Base-by-base conservation (phyloP, 768 basidiomycete genomes). In the Mycena sanguinolenta region DNA sequence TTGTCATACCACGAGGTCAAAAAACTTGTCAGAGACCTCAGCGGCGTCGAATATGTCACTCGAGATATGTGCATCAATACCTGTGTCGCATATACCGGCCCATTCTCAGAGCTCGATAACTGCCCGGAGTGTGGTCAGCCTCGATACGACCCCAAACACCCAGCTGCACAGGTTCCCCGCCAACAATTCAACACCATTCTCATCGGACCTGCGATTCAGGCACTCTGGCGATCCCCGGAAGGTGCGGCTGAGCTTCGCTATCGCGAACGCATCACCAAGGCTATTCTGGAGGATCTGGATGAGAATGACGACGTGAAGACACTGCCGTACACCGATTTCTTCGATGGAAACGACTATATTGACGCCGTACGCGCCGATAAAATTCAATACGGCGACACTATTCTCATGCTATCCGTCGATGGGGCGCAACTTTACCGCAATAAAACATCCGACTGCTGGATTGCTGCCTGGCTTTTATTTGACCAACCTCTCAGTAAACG, bases 21-120 rank as follows among this genome's bases (percentile, higher is more conserved):
- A 52, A 75, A 73, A 14, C 60, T 70, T 1, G 69, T 84, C 10
- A 63, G 70, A 0, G 65, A 77, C 1, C 62, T 81, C 23, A 84
- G 72, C 36, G 82, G 87, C 0, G 74, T 88, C 10, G 67, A 78
- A 13, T 67, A 82, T 0, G 57, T 86, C 1, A 12, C 58, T 0
- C 59, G 79, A 8, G 79, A 87, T 64, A 87, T 87, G 84, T 88
- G 86, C 49, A 68, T 77, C 0, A 79, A 85, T 9, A 78, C 79
- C 0, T 88, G 86, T 66, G 36, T 79, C 23, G 82, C 81, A 46
- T 79, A 77, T 32, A 77, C 80, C 17, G 53, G 86, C 0, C 83
- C 82, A 0, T 84, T 77, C n/a, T 55, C 61, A 1, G 32, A 77
- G 0, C 63, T 79, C 0, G 74, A 82, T 0, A 4, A 23, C 0